phyloP scores from a whole-genome alignment of 225 moss, liverwort and hornwort species.

The Climacium dendroides region DNA sequence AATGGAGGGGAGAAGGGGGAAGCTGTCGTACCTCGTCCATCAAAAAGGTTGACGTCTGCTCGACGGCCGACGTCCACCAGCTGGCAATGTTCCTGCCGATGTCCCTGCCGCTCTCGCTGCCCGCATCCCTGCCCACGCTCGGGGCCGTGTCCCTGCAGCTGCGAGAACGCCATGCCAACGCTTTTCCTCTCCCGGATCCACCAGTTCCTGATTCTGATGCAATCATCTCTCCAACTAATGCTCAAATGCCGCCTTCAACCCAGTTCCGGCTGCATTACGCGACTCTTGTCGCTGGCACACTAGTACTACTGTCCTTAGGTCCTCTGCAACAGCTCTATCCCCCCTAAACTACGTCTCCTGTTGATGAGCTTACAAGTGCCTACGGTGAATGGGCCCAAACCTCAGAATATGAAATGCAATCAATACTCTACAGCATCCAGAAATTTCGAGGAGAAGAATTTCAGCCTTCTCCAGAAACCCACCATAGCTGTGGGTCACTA shows the following conservation, averaged over 20 bases:
- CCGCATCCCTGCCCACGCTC: neutral
- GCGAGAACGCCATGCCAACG: slow-evolving; percentile 37
- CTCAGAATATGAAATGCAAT: neutral
- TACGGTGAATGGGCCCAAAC: neutral
- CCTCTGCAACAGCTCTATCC: neutral
- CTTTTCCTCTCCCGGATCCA: slow-evolving; percentile 6
- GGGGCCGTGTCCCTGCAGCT: slow-evolving; percentile 9
- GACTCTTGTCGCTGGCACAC: neutral
- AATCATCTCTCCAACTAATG: slow-evolving; percentile 12
- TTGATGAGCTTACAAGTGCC: neutral
- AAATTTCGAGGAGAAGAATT: neutral
- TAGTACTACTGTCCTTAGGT: neutral
- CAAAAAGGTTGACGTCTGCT: slow-evolving; percentile 31
- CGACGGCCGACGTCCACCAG: slow-evolving; percentile 53
- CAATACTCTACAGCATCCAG: neutral
- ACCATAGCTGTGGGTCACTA: neutral
- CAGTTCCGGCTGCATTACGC: neutral
- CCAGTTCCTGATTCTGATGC: slow-evolving; percentile 14
- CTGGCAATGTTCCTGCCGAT: slow-evolving; percentile 21
- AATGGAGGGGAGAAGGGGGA: neutral
- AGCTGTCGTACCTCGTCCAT: slow-evolving; percentile 25
- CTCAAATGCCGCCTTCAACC: neutral
- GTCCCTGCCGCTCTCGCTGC: slow-evolving; percentile 15
- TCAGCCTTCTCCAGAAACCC: neutral
- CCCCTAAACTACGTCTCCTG: neutral